A percentile compares a stretch with the other conserved stretches of the same genome.
phyloP scores from a whole-genome alignment of 1,139 yeast genomes.

The Yamadazyma sp. region DNA sequence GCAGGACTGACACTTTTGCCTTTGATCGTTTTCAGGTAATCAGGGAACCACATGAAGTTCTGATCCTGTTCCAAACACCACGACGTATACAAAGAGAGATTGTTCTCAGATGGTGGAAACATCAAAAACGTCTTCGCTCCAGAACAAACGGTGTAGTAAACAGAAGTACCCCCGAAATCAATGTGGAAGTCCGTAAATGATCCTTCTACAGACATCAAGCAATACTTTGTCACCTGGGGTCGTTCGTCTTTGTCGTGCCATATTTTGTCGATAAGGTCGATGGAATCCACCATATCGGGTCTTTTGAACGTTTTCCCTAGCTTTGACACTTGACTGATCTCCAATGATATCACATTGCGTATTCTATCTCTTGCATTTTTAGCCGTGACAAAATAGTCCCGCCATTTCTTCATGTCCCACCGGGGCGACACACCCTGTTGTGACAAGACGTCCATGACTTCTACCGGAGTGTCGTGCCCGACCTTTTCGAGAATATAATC shows the following conservation, averaged over 20 bases:
- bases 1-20: slow-evolving; percentile 27
- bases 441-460: slow-evolving; percentile 88
- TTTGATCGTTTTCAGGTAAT: slow-evolving; percentile 29
- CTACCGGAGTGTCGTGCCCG: slow-evolving; percentile 66
- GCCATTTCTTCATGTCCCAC: slow-evolving; percentile 78
- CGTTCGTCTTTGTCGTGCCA: slow-evolving; percentile 48
- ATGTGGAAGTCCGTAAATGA: slow-evolving; percentile 89
- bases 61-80: slow-evolving; percentile 77
- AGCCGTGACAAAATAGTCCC: slow-evolving; percentile 60
- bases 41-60: slow-evolving; percentile 66
- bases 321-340: slow-evolving; percentile 58
- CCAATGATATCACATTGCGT: slow-evolving; percentile 79
- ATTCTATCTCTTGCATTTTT: slow-evolving; percentile 57
- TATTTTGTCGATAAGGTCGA: slow-evolving; percentile 69
- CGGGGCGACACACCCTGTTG: slow-evolving; percentile 62
- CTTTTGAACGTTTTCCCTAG: slow-evolving; percentile 54
- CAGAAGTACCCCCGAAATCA: slow-evolving; percentile 92
- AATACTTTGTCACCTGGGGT: slow-evolving; percentile 79
- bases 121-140: slow-evolving; percentile 76
- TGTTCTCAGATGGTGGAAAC: slow-evolving; percentile 71
- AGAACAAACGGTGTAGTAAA: slow-evolving; percentile 75
- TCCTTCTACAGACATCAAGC: slow-evolving; percentile 80
- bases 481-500: slow-evolving; percentile 57
- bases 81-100: slow-evolving; percentile 57
- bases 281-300: slow-evolving; percentile 64